These are phyloP conservation scores for Verbascum thapsus DNA, from an alignment of 257 asterid species.

Conservation along the genomic window DNA sequence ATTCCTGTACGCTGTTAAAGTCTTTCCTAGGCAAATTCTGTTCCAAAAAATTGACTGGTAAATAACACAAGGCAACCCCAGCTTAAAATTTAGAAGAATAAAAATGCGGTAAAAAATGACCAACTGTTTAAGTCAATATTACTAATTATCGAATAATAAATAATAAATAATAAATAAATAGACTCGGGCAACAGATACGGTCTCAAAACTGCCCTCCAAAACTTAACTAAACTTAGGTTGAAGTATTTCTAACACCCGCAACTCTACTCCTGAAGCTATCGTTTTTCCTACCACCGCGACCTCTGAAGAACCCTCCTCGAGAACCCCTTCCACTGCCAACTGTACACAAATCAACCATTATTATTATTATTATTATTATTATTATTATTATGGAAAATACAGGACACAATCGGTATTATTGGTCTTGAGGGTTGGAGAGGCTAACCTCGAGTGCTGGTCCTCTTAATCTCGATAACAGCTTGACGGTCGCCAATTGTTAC, in stretches of 20 bases:
- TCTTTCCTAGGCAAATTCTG: conserved; percentile 29
- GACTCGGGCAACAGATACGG: conserved; percentile 22
- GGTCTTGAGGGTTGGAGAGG: too few relatives aligned
- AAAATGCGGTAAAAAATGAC: conserved; percentile 19
- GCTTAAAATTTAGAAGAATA: conserved; percentile 10
- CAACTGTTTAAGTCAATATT: conserved; percentile 6
- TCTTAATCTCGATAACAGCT: conserved; percentile 75
- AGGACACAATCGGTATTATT: too few relatives aligned
- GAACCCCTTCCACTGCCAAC: conserved; percentile 63
- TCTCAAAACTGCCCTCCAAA: conserved; percentile 37
- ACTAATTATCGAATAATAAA: background rate
- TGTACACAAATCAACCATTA: conserved; percentile 32
- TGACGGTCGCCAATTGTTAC: conserved; percentile 57
- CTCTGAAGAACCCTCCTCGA: conserved; percentile 72
- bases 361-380: too few relatives aligned
- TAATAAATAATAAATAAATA: background rate
- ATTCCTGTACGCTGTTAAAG: conserved; percentile 26
- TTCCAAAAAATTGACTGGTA: conserved; percentile 24
- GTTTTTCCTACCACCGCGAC: conserved; percentile 53
- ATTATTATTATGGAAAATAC: too few relatives aligned
- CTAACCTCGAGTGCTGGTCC: conserved; percentile 79
- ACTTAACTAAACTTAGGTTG: too few relatives aligned
- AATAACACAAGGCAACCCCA: conserved; percentile 35
- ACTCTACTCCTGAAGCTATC: conserved; percentile 60
- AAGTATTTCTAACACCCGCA: conserved; percentile 1